Base-by-base conservation (phyloP, 2,329 filamentous ascomycete genomes). In the Didymella sp. region DNA sequence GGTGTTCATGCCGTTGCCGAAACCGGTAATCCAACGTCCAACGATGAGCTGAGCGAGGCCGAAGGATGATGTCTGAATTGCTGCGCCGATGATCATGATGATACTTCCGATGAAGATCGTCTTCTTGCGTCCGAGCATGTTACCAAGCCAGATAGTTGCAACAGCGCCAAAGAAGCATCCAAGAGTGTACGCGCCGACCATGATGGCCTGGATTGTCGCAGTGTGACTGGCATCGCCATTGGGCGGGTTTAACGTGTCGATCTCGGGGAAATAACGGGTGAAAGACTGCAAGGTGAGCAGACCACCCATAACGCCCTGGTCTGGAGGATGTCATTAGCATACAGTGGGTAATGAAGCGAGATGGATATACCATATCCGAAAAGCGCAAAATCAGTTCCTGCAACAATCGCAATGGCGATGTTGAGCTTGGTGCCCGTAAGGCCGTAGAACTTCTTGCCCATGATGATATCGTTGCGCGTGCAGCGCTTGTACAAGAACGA, bases 281-380 rank as follows among this genome's bases (percentile, higher is more conserved):
- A 90, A 91, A 9, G 82, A 81, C 19, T 82, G 77, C 67, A 93
- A 82, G 3, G 89, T 91, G 54, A 94, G 79, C 61, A 94, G 86
- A 33, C 73, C 73, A 17, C 74, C 89, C 82, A 90, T 92, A 9
- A 91, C 70, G 66, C 70, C 70, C 46, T 73, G 70, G 42, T 73
- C 70, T 73, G 12, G 1, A 41, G 22, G 21, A n/a, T 25, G 15
- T 11, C 3, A 15, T 41, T n/a, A 25, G n/a, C 5, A 5, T 17
- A 6, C 7, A 28, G 41, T 42, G 31, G 12, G 11, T 6, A 8
- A 63, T 9, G 17, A 9, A 3, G 17, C 11, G 0, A 11, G 13
- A 7, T 17, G 69, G 87, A 87, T 64, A 69, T 59, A 73, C 91
- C 89, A 87, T 85, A 85, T 41, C 84, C 84, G 61, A 86, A 82